phyloP scores from a whole-genome alignment of 2,329 filamentous ascomycete species.

The Trichoderma sp. region DNA sequence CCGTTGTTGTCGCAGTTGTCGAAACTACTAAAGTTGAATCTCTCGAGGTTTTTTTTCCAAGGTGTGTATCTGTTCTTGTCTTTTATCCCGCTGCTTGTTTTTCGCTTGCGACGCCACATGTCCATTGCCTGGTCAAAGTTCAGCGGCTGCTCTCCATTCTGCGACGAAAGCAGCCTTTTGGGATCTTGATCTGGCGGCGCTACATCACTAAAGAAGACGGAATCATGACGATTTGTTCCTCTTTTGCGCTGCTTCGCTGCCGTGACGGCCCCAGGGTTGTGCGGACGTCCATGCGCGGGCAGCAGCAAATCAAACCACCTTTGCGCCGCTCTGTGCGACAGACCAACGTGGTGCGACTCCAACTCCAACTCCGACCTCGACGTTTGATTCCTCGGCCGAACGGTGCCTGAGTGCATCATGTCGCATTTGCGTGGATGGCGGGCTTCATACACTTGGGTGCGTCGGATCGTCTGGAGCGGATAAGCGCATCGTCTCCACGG shows the following conservation, averaged over 20 bases:
- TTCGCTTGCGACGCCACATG: conserved; percentile 2
- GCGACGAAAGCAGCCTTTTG: not conserved
- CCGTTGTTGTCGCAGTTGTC: conserved; percentile 28
- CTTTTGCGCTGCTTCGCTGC: not conserved
- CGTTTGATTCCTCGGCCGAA: not conserved
- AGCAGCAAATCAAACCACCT: not conserved
- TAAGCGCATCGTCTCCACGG: not conserved
- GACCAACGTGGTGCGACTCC: conserved; percentile 24
- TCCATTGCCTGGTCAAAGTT: conserved; percentile 21
- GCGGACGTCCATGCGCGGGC: not conserved
- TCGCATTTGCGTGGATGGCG: not conserved
- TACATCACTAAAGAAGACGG: not conserved
- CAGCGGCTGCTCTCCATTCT: not conserved
- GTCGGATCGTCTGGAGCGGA: not conserved
- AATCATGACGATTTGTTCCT: not conserved
- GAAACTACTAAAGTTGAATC: conserved; percentile 13
- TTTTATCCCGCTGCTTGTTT: not conserved
- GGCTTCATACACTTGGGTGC: not conserved
- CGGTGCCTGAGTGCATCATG: not conserved
- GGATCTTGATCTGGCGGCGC: not conserved
- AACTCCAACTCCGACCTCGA: conserved; percentile 17
- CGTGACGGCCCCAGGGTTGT: not conserved
- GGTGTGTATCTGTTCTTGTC: conserved; percentile 17
- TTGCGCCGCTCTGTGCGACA: conserved; percentile 26
- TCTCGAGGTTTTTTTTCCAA: not conserved